A percentile compares a stretch with the other conserved stretches of the same genome.
Evolutionary conservation across 2,329 filamentous ascomycete genomes (phyloP).

Genomic region (Didymella exigua): DNA sequence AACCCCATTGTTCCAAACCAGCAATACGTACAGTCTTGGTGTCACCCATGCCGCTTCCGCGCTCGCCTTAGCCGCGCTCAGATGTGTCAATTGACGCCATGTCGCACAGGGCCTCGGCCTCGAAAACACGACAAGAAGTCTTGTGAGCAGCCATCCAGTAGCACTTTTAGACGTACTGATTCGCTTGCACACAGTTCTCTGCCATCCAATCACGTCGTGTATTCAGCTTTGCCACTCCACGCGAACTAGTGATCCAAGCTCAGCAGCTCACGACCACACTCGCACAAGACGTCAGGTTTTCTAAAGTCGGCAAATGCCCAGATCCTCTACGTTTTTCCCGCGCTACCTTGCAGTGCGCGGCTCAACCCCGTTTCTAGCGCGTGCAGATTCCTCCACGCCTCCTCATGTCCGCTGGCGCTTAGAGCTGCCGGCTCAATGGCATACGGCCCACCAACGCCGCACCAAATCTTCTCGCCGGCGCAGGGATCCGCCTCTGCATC

Average conservation of each 20-base stretch:
- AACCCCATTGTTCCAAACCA: background rate
- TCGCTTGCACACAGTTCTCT: background rate
- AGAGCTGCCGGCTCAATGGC: slow-evolving; percentile 10
- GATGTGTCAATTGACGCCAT: slow-evolving; percentile 14
- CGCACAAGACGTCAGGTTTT: background rate
- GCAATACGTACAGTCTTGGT: background rate
- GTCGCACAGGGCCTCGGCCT: slow-evolving; percentile 11
- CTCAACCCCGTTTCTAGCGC: slow-evolving; percentile 3
- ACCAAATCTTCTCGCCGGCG: slow-evolving; percentile 12
- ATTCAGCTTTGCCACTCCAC: slow-evolving; percentile 13
- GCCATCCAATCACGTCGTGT: slow-evolving; percentile 8
- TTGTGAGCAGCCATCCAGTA: slow-evolving; percentile 3
- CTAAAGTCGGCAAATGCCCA: background rate
- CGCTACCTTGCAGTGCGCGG: background rate
- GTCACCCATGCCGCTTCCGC: slow-evolving; percentile 13
- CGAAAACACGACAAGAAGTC: slow-evolving; percentile 4
- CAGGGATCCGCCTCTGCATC: background rate
- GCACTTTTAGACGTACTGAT: background rate
- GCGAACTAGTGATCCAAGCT: slow-evolving; percentile 18
- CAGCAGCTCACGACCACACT: slow-evolving; percentile 5
- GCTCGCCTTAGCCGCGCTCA: slow-evolving; percentile 11
- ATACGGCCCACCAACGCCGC: slow-evolving; percentile 2
- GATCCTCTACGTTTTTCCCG: background rate
- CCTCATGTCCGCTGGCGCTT: slow-evolving; percentile 8
- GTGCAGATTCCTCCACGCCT: background rate